phyloP scores from a whole-genome alignment of 305 asterid genomes.

The Ilex paraguariensis region DNA sequence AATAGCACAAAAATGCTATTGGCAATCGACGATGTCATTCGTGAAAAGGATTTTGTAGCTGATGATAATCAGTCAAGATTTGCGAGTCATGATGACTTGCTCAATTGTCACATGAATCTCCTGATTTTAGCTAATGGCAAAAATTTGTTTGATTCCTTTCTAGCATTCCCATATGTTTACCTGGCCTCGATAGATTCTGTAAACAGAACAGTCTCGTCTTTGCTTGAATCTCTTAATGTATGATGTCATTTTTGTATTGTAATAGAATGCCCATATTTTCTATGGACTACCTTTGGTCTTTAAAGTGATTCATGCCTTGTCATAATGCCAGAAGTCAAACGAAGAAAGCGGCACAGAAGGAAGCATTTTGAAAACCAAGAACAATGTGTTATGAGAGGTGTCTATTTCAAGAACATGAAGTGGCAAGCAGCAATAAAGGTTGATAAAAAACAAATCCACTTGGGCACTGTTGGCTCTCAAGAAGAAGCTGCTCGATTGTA shows the following conservation, averaged over 20 bases:
- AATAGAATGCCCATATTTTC: neutral
- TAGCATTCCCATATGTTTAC: neutral
- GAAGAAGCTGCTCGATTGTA: constrained; percentile 95
- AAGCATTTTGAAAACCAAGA: constrained; percentile 87
- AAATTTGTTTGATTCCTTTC: neutral
- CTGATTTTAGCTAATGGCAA: neutral
- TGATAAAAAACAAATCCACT: constrained; percentile 95
- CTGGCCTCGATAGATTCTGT: too few species aligned
- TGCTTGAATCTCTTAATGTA: constrained; percentile 5
- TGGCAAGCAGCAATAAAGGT: constrained; percentile 99
- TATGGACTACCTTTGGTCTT: neutral
- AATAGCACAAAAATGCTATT: neutral
- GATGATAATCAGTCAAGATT: neutral
- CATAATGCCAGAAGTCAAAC: constrained; percentile 56
- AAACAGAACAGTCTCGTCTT: neutral
- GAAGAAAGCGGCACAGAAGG: constrained; percentile 83
- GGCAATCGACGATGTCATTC: too few species aligned
- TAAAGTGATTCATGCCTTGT: neutral
- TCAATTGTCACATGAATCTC: neutral
- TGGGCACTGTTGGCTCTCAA: constrained; percentile 94
- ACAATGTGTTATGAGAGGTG: constrained; percentile 81
- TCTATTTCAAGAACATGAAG: constrained; percentile 87
- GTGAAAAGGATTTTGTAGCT: neutral
- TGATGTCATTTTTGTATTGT: neutral
- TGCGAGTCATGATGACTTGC: neutral